phyloP scores from a whole-genome alignment of 192 early-diverging fungal genomes.

The Funneliformis geosporum region DNA sequence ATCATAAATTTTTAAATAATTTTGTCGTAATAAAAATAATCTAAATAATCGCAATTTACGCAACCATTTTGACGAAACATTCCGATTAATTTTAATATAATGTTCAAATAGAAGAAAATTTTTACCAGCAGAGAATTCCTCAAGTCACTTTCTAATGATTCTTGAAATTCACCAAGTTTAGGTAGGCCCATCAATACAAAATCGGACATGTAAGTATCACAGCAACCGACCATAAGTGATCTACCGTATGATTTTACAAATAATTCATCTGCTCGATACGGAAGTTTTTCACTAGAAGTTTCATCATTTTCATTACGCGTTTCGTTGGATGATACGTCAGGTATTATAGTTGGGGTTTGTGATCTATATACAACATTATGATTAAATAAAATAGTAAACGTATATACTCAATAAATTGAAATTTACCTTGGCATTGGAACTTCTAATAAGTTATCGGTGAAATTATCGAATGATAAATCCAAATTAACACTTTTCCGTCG shows the following conservation, averaged over 20 bases:
- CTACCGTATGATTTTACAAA: constrained; percentile 61
- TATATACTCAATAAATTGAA: neutral
- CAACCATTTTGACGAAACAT: no score
- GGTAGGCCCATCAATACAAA: constrained; percentile 62
- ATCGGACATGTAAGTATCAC: constrained; percentile 55
- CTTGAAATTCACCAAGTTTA: constrained; percentile 44
- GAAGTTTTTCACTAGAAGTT: constrained; percentile 34
- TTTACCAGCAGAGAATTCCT: constrained; percentile 43
- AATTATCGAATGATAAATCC: neutral
- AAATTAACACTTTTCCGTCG: neutral
- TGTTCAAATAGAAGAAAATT: constrained; percentile 14
- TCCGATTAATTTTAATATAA: no score
- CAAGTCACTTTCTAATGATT: constrained; percentile 47
- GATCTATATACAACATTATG: neutral
- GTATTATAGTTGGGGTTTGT: neutral
- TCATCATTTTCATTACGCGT: neutral
- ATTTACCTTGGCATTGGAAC: constrained; percentile 30
- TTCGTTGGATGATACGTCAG: neutral
- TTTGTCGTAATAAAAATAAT: no score
- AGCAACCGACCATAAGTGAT: constrained; percentile 58
- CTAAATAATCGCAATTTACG: no score
- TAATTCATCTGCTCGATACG: constrained; percentile 44
- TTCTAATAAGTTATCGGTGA: constrained; percentile 18
- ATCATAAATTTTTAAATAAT: no score
- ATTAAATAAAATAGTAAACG: neutral